Evolutionary conservation across 345 rosid species (phyloP), one percentile per base, ranked within the genome.

Genomic region (Lagerstroemia speciosa): DNA sequence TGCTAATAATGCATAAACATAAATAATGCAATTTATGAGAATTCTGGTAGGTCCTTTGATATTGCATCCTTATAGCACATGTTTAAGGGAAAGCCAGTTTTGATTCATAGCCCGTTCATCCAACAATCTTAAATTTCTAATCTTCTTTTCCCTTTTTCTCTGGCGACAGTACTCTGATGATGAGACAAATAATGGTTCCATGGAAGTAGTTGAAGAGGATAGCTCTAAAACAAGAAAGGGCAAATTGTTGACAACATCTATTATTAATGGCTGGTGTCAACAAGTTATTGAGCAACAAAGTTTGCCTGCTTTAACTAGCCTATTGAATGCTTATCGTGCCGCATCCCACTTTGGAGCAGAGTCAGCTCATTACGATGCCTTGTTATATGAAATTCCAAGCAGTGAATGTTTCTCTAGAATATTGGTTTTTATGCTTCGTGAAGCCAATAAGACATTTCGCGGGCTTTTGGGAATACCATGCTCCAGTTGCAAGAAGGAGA

Each of bases 311-410:
- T 69, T 94, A 65, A 70, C 64, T 66, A 80, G 85, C 72, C 67
- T 91, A 58, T 52, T 91, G 61, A 94, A 91, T 74, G 89, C 85
- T 68, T 94, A 88, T 74, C 83, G 88, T 73, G 87, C 96, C 69
- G 96, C 90, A 36, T 89, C 96, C 78, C 90, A 79, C 67, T 88
- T 77, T 73, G 86, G 93, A 22, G 75, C 83, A 17, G 88, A 88
- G 78, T 71, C 89, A 74, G 71, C 77, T 41, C 78, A 62, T 50
- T 62, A 32, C 22, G 72, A 70, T 20, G 71, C 46, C 29, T 53
- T 55, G 16, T 2, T 29, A 58, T 43, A 58, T 65, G 75, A 71
- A 72, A 66, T 78, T 58, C 77, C 72, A 75, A 85, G 88, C 72
- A 71, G 83, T 57, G 73, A 66, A 75, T 74, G 79, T 14, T 88